phyloP scores from a whole-genome alignment of 768 basidiomycete species.

The Podaxis mareebaensis region DNA sequence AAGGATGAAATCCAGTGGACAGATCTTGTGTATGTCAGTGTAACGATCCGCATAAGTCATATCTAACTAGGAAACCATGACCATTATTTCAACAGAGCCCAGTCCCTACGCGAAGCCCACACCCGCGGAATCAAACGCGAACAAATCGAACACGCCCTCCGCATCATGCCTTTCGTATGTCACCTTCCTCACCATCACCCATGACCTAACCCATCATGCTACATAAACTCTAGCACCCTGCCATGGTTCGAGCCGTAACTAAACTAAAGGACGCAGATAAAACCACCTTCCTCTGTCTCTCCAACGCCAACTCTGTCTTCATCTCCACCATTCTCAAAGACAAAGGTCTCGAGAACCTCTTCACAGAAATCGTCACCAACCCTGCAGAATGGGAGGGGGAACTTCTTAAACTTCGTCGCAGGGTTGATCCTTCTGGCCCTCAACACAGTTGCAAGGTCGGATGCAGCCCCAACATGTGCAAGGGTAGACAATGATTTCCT shows the following conservation, averaged over 20 bases:
- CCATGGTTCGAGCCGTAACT: constrained; percentile 90
- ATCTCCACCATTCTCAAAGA: constrained; percentile 89
- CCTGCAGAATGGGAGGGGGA: constrained; percentile 82
- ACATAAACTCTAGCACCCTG: constrained; percentile 74
- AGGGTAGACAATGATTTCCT: constrained; percentile 52
- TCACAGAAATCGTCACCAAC: constrained; percentile 89
- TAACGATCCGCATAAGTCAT: background rate
- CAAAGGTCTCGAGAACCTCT: constrained; percentile 70
- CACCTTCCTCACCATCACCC: background rate
- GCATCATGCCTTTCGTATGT: constrained; percentile 84
- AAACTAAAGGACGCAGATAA: constrained; percentile 64
- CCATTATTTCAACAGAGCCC: constrained; percentile 44
- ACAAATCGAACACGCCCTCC: constrained; percentile 77
- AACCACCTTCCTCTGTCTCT: constrained; percentile 88
- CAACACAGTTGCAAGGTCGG: constrained; percentile 87
- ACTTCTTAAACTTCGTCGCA: constrained; percentile 72
- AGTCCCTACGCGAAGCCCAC: constrained; percentile 70
- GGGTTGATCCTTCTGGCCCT: constrained; percentile 71
- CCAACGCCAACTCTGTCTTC: constrained; percentile 92
- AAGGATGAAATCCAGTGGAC: constrained; percentile 81
- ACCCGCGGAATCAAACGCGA: constrained; percentile 64
- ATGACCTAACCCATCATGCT: background rate
- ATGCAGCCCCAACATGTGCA: constrained; percentile 98
- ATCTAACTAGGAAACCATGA: constrained; percentile 8
- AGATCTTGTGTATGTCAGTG: constrained; percentile 77